Evolutionary conservation across 1,284 basidiomycete species (phyloP), one percentile per base, ranked within the genome.

Genomic region (Rhodotorula sp.): DNA sequence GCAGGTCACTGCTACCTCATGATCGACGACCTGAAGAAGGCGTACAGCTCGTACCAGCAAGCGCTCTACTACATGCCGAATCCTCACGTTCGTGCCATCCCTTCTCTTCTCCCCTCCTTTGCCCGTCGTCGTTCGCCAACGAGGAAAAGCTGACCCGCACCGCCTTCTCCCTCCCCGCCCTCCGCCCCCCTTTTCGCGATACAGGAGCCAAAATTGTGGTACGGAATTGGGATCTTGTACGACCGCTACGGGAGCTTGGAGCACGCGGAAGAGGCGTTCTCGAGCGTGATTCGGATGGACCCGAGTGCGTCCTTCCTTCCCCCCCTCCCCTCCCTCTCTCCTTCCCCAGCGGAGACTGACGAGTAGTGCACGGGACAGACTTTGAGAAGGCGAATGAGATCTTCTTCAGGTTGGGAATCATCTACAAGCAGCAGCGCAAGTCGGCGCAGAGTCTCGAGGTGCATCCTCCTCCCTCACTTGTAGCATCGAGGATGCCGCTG

Each of bases 341-440:
- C 24, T 6, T 11, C 15, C 9, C 3, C 16, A 20, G 24, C 24
- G 24, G 18, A 10, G 28, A 18, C 26, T 37, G 30, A 28, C n/a
- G 44, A 4, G 8, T n/a, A n/a, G 55, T 2, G 18, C 8, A 15
- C 16, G n/a, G 83, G 57, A 10, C 76, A 88, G 94, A 95, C 80
- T 99, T 99, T 78, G 94, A 98, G 84, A 98, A 98, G 84, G 91
- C 94, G 53, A 98, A 99, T 80, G 96, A 99, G 80, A 98, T 99
- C 74, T 89, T 97, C 65, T 99, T 99, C 84, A 88, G 95, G 31
- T 86, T 99, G 10, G 96, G 96, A 47, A 99, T 99, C 78, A 99
- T 99, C 75, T 99, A 99, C 86, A 99, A 99, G 83, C 94, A 98
- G 79, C 95, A 98, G 80, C 88, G 89, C 79, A 97, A 97, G 82